These are phyloP conservation scores for Rhododendron mucronatum DNA, from an alignment of 148 eudicot species.

Conservation along the genomic window DNA sequence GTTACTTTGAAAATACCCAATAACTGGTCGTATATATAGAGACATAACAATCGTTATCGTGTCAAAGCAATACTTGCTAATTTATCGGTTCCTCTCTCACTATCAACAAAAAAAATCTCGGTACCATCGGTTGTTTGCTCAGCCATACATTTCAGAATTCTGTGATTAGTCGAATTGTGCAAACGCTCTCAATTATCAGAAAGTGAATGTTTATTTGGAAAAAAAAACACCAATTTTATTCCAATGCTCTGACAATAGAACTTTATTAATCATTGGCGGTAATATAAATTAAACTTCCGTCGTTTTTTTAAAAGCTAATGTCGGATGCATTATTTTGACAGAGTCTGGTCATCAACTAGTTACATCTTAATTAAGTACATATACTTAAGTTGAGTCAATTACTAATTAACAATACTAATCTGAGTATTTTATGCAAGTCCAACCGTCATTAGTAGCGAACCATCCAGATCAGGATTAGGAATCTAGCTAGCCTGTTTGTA, in stretches of 20 bases:
- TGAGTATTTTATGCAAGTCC: background rate
- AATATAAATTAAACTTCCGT: background rate
- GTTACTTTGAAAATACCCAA: background rate
- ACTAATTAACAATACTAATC: background rate
- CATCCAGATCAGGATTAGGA: background rate
- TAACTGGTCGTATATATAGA: background rate
- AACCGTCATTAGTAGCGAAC: background rate
- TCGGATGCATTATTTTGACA: background rate
- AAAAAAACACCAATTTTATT: background rate
- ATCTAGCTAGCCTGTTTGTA: background rate
- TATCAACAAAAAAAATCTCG: too few relatives aligned
- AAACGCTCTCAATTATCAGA: background rate
- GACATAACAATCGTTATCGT: background rate
- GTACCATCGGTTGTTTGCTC: background rate
- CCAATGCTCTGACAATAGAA: background rate
- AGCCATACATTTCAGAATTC: background rate
- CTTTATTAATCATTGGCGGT: background rate
- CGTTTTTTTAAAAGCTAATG: background rate
- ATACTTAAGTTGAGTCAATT: background rate
- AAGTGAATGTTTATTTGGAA: background rate
- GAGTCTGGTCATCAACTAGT: background rate
- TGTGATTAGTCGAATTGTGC: background rate
- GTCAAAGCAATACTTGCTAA: background rate
- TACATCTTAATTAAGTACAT: background rate
- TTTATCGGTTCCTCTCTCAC: background rate